Base-by-base conservation (phyloP, 495 filamentous ascomycete genomes). In the Penicillium paxilli region DNA sequence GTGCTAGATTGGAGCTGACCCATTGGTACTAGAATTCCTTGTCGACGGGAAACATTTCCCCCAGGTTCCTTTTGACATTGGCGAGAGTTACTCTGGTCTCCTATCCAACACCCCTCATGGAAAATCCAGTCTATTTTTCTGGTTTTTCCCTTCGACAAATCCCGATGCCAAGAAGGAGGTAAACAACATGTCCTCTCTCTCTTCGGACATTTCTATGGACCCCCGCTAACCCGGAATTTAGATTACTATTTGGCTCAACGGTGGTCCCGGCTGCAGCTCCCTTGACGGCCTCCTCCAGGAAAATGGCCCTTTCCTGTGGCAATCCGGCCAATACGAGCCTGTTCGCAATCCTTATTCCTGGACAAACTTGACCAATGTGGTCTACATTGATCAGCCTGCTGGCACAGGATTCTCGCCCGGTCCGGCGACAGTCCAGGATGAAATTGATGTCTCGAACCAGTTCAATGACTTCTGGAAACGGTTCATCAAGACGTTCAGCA, bases 241-340 rank as follows among this genome's bases (percentile, higher is more conserved):
- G 67, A 83, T 89, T 47, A 69, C 81, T 12, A 83, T 89, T 54
- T 89, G 85, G 84, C 68, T 90, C 5, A 89, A 89, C 58, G 87
- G 87, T 38, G 87, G 87, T 20, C 81, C 82, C 3, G 87, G 87
- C 10, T 91, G 86, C 67, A 86, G 78, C 40, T 89, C 81, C 1
- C 72, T 93, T 3, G 79, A 83, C 53, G 88, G 87, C 8, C 65
- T 92, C 1, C 64, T 93, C 1, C 86, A 90, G 44, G 87, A 91
- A 57, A 88, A 91, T 57, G 88, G 90, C 0, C 89, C 89, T 0
- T 86, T 94, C 60, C 64, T 85, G 0, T 92, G 90, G 89, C 80
- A 87, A 58, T 74, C 78, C 9, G 88, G 88, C 21, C 88, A 84
- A 1, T 83, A 74, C 54, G 74, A 72, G 49, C 88, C 88, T 2